Evolutionary conservation across 768 basidiomycete species (phyloP).

Genomic region (Harrya chromipes): DNA sequence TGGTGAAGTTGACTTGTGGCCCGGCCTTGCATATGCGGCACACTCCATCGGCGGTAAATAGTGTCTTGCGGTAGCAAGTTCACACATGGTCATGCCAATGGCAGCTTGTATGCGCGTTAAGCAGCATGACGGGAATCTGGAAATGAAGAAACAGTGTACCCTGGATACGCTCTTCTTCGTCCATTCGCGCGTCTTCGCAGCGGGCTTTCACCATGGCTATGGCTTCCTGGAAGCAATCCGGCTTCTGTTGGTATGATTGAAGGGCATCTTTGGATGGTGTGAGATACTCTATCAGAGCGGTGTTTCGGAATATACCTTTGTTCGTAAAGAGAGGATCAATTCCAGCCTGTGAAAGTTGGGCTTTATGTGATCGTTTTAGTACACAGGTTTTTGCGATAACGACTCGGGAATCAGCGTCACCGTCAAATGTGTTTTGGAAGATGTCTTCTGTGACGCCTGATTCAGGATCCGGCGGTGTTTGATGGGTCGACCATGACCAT

Average conservation of each 20-base stretch:
- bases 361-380: slow-evolving; percentile 16
- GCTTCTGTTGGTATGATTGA: slow-evolving; percentile 41
- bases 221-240: slow-evolving; percentile 63
- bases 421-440: slow-evolving; percentile 20
- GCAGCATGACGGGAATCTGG: not conserved
- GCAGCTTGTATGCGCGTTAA: slow-evolving; percentile 49
- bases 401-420: slow-evolving; percentile 12
- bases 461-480: slow-evolving; percentile 18
- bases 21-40: slow-evolving; percentile 14
- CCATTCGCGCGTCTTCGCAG: slow-evolving; percentile 57
- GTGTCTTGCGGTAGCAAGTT: slow-evolving; percentile 70
- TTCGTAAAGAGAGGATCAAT: slow-evolving; percentile 14
- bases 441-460: not conserved
- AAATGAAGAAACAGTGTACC: slow-evolving; percentile 36
- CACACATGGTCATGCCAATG: slow-evolving; percentile 76
- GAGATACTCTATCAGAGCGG: slow-evolving; percentile 5
- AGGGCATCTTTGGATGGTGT: slow-evolving; percentile 36
- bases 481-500: slow-evolving; percentile 29
- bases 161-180: slow-evolving; percentile 58
- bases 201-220: slow-evolving; percentile 44
- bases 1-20: slow-evolving; percentile 1
- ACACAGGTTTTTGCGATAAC: not conserved
- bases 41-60: slow-evolving; percentile 71
- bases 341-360: slow-evolving; percentile 19
- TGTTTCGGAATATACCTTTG: slow-evolving; percentile 15